phyloP scores from a whole-genome alignment of 225 moss, liverwort and hornwort genomes.

The Rhytidiadelphus loreus region DNA sequence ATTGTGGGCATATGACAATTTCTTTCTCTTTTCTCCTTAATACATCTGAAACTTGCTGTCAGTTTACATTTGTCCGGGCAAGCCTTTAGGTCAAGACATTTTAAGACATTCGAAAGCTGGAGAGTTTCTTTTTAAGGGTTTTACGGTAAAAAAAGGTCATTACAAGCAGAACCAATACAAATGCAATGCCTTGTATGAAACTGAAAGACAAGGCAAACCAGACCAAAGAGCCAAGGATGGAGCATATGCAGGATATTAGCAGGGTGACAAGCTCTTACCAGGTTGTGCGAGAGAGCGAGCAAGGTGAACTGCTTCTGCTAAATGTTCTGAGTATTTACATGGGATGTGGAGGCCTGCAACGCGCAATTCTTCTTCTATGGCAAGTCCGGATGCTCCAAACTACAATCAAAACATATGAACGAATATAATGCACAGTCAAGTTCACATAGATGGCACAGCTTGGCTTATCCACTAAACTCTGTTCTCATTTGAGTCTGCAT shows the following conservation, averaged over 20 bases:
- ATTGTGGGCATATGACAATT: not conserved
- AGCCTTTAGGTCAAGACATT: not conserved
- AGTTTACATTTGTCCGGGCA: not conserved
- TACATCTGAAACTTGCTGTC: not conserved
- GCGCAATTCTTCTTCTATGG: slow-evolving; percentile 67
- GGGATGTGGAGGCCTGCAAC: slow-evolving; percentile 53
- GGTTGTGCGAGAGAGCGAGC: slow-evolving; percentile 58
- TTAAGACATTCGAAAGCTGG: not conserved
- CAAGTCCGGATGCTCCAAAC: slow-evolving; percentile 92
- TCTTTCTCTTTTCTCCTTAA: not conserved
- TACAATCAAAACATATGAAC: not conserved
- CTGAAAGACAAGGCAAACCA: not conserved
- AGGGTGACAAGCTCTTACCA: slow-evolving; percentile 19
- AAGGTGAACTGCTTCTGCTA: slow-evolving; percentile 67
- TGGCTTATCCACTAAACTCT: not conserved
- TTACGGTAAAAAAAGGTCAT: not conserved
- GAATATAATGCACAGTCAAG: not conserved
- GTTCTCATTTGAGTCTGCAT: not conserved
- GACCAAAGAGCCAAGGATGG: not conserved
- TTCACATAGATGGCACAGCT: not conserved
- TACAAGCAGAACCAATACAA: not conserved
- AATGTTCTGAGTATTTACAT: slow-evolving; percentile 28
- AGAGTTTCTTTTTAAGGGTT: not conserved
- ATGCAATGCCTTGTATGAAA: not conserved
- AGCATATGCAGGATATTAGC: not conserved